Percentiles rank a stretch among this genome's conserved stretches.
phyloP scores from a whole-genome alignment of 768 basidiomycete genomes.

The Dacryopinax spathularia region DNA sequence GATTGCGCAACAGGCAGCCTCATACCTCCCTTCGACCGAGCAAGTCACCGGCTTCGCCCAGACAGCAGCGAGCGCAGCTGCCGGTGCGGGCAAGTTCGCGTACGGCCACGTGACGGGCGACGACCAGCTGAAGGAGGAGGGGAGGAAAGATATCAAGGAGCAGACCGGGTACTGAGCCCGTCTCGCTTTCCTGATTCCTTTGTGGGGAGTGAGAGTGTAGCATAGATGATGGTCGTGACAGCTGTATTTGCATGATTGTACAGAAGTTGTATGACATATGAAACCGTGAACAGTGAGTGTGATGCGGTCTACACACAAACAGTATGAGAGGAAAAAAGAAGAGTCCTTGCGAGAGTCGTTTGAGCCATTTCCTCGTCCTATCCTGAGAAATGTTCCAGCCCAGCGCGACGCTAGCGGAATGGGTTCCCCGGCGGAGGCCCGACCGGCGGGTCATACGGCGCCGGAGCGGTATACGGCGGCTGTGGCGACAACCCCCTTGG shows the following conservation, averaged over 20 bases:
- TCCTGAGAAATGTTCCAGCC: too few species aligned
- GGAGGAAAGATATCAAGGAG: slow-evolving; percentile 18
- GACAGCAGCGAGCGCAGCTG: slow-evolving; percentile 21
- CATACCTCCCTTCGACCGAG: neutral
- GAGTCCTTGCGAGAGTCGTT: neutral
- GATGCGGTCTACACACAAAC: too few species aligned
- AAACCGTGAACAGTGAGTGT: too few species aligned
- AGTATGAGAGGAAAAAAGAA: too few species aligned
- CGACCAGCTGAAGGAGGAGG: slow-evolving; percentile 24
- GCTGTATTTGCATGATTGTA: slow-evolving; percentile 2
- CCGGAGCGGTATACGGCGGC: neutral
- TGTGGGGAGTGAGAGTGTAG: too few species aligned
- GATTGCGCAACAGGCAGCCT: neutral
- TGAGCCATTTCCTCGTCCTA: too few species aligned
- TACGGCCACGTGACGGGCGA: slow-evolving; percentile 29
- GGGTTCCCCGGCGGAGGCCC: neutral
- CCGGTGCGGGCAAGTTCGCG: slow-evolving; percentile 27
- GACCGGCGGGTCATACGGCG: neutral
- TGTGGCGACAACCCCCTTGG: neutral
- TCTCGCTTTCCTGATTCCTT: too few species aligned
- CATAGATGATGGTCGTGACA: too few species aligned
- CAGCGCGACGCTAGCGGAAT: neutral
- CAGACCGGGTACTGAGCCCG: neutral
- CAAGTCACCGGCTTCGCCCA: slow-evolving; percentile 11
- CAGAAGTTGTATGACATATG: neutral